Evolutionary conservation across 768 basidiomycete genomes (phyloP), one percentile per base, ranked within the genome.

Genomic region (Neoboletus brunneissimus): DNA sequence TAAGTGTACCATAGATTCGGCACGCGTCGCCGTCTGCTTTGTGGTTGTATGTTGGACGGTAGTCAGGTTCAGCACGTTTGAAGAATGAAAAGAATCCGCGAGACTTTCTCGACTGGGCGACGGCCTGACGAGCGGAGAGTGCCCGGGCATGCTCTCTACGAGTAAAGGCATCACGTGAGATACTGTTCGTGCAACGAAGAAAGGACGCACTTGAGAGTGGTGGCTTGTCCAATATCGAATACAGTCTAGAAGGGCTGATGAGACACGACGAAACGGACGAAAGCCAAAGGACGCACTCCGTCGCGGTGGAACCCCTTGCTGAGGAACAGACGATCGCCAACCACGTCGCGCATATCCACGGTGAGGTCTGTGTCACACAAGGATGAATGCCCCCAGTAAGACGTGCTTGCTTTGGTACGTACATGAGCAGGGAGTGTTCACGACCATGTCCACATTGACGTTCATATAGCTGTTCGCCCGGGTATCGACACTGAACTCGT

Each of bases 391-490:
- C 5, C 23, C 15, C 23, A 32, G 12, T 0, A 1, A 27, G 29
- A 6, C 11, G 13, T 23, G n/a, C 42, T 10, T 18, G 16, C 46
- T 7, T 6, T n/a, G 6, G 20, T 16, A 83, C 93, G 73, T 71
- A 96, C 94, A 92, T 73, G 81, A 78, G 74, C 95, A 98, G 3
- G 93, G 94, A 83, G 94, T 97, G 64, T 91, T 90, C 37, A 98
- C 89, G 25, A 90, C 84, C 75, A 98, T 73, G 75, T 99, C 96
- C 52, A 98, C 81, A 71, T 99, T 98, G 61, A 99, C 78, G 62
- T 85, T 83, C 78, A 99, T 76, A 51, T 77, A 85, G 58, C 80
- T 83, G 12, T 73, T 72, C 35, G 78, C 73, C 53, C 82, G 79
- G 32, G 72, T 72, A 67, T 98, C 95, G 50, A 99, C 87, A 60